These are phyloP conservation scores for Maudiozyma pseudohumilis DNA, from an alignment of 805 yeast species.

Conservation along the genomic window DNA sequence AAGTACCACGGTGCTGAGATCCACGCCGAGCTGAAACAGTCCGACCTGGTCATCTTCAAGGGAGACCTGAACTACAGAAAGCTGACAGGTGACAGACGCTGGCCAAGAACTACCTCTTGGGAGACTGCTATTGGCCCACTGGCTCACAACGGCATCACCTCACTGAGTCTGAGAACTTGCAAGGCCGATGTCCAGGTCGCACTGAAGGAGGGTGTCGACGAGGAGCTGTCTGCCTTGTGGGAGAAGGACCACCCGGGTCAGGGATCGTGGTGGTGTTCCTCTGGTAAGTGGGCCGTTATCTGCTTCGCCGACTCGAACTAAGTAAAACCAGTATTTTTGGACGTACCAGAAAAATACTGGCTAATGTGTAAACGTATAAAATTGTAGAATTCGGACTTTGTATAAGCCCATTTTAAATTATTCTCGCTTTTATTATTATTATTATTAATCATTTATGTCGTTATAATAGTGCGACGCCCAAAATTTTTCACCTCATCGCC, in stretches of 20 bases:
- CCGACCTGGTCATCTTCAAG: conserved; percentile 72
- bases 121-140: conserved; percentile 57
- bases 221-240: conserved; percentile 54
- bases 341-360: too few relatives aligned
- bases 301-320: conserved; percentile 29
- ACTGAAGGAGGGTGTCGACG: conserved; percentile 61
- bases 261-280: conserved; percentile 72
- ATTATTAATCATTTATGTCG: too few relatives aligned
- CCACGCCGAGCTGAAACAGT: conserved; percentile 49
- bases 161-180: conserved; percentile 79
- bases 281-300: conserved; percentile 93
- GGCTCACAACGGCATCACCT: conserved; percentile 49
- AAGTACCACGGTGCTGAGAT: conserved; percentile 46
- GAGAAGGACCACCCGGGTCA: conserved; percentile 47
- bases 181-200: conserved; percentile 96
- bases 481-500: too few relatives aligned
- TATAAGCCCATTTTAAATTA: too few relatives aligned
- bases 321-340: too few relatives aligned
- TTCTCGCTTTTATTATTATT: too few relatives aligned
- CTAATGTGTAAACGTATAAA: too few relatives aligned
- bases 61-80: conserved; percentile 96
- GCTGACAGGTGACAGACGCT: conserved; percentile 78
- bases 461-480: too few relatives aligned
- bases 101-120: conserved; percentile 81
- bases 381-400: too few relatives aligned